A percentile compares a stretch with the other conserved stretches of the same genome.
phyloP scores from a whole-genome alignment of 768 basidiomycete genomes.

The Pleurotus tuber-regium region DNA sequence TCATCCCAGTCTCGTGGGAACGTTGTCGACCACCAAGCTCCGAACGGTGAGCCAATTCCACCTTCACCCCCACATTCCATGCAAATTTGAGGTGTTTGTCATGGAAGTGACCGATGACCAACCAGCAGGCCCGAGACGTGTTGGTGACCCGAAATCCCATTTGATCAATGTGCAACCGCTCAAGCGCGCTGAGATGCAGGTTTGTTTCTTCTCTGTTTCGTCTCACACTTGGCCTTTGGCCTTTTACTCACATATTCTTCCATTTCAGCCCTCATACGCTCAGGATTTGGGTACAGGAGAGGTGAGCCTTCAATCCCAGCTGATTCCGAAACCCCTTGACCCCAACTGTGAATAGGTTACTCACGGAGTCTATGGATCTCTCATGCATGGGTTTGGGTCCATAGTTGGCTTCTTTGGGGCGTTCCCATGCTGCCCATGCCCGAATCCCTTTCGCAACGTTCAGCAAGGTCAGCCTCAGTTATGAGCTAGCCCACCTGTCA shows the following conservation, averaged over 20 bases:
- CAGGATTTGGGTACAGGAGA: conserved; percentile 79
- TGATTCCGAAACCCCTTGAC: neutral
- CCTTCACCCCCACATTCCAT: conserved; percentile 7
- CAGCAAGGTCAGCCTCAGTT: conserved; percentile 58
- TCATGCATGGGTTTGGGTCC: conserved; percentile 68
- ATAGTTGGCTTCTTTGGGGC: conserved; percentile 70
- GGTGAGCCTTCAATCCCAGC: conserved; percentile 24
- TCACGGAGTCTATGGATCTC: conserved; percentile 84
- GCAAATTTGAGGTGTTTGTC: conserved; percentile 15
- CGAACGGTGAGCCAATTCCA: conserved; percentile 46
- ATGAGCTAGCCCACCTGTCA: neutral
- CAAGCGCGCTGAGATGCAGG: conserved; percentile 87
- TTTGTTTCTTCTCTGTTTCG: too few relatives aligned
- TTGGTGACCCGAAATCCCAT: conserved; percentile 27
- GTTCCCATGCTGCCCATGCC: conserved; percentile 79
- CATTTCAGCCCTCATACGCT: conserved; percentile 77
- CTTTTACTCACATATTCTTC: conserved; percentile 6
- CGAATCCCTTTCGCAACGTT: conserved; percentile 85
- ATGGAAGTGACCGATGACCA: conserved; percentile 63
- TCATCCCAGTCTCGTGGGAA: conserved; percentile 42
- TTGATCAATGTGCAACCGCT: conserved; percentile 83
- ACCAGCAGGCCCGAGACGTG: conserved; percentile 32
- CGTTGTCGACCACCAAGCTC: conserved; percentile 72
- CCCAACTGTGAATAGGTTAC: conserved; percentile 44
- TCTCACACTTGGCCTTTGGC: neutral